Base-by-base conservation (phyloP, 176 grass and related monocot genomes). In the Musa schizocarpa region DNA sequence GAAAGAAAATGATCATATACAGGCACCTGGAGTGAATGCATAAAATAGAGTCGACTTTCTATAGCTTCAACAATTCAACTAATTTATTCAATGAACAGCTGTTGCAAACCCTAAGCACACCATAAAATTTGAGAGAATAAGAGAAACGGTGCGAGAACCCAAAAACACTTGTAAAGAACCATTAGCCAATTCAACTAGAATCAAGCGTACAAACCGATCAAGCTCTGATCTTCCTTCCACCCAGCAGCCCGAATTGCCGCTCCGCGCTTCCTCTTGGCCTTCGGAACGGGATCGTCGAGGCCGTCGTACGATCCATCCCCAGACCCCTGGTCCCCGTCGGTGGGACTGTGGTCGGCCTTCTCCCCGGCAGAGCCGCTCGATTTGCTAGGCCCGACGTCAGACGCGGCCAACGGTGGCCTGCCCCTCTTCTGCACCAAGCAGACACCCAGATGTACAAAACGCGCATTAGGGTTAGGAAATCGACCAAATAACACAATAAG, bases 211-310 rank as follows among this genome's bases (percentile, higher is more conserved):
- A 53, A 82, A 87, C 85, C 85, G 53, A 87, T 87, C 76, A 87
- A 87, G 26, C 76, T 74, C 63, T 75, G 76, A 59, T 87, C 85
- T 53, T 87, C 85, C 23, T 67, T 87, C 85, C 85, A 87, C 49
- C 80, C 80, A 54, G 80, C 71, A 1, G 80, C 76, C 53, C 64
- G 62, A 70, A 81, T 65, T 2, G 80, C 71, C 6, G 85, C 53
- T 49, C 76, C 80, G 20, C 84, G 79, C 74, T 86, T 87, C 81
- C 71, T 79, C 80, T 79, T 87, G 29, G 76, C 54, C 78, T 83
- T 87, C 9, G 76, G 80, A 54, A 53, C 50, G 53, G 62, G 68
- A 78, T 86, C 79, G 17, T 86, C 78, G 9, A 82, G 72, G 13
- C 43, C 80, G 23, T 86, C 79, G 52, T 76, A 85, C 59, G 74